Base-by-base conservation (phyloP, 2,329 filamentous ascomycete species). In the Phoma sp. region DNA sequence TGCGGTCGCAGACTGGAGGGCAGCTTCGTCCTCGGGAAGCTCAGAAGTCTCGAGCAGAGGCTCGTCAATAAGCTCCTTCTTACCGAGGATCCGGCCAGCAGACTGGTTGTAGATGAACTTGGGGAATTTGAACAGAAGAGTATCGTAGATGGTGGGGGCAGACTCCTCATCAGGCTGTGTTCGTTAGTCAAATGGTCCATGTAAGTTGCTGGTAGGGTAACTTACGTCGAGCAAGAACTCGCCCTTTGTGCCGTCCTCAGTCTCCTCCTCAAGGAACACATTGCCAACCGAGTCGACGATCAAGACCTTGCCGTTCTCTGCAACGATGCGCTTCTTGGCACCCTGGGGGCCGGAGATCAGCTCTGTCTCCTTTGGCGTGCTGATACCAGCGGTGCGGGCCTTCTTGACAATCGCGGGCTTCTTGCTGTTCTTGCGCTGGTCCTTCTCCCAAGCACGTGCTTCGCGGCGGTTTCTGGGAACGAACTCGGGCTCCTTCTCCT, bases 291-390 rank as follows among this genome's bases (percentile, higher is more conserved):
- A 91, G 76, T 99, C 93, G 4, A 99, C 95, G 50, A 99, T 88
- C 30, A 99, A 81, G 1, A 96, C 83, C 80, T 98, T 99, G 63
- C 95, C 95, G 67, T 99, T 99, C 80, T 96, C 90, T 2, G 93
- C 93, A 21, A 93, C 86, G 14, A 98, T 91, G 29, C 91, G 84
- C 82, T 93, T 96, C 78, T 91, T 91, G 28, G 89, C 83, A 17
- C 93, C 92, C 30, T 87, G 84, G 1, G 91, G 86, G 10, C 86
- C 85, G 47, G 81, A 75, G 5, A 78, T 74, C 67, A 77, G 71
- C 59, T 78, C 77, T 59, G 76, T 78, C 42, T 82, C 81, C 40
- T 83, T 80, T 0, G 84, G 84, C 64, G 86, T 67, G 82, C 88
- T 65, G 67, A 80, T 68, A 50, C 78, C 73, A 64, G 78, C 68